Percentiles rank a stretch among this genome's conserved stretches.
These are phyloP conservation scores for Sporisorium scitamineum DNA, from an alignment of 1,284 basidiomycete genomes.

Conservation along the genomic window DNA sequence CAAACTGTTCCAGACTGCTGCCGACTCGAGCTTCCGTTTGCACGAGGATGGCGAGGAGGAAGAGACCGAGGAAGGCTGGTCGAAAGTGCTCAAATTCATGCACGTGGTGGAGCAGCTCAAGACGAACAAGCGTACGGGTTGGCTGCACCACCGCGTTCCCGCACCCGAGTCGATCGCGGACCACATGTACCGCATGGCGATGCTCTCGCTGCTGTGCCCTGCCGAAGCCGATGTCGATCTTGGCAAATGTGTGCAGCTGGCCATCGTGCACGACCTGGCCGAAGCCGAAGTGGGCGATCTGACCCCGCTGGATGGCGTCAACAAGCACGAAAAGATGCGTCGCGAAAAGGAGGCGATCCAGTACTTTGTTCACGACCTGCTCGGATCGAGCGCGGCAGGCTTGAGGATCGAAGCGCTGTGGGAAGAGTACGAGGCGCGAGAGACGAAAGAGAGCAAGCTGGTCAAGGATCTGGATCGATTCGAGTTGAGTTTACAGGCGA, in stretches of 20 bases:
- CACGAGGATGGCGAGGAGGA: slow-evolving; percentile 50
- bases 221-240: slow-evolving; percentile 73
- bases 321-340: slow-evolving; percentile 81
- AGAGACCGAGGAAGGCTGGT: slow-evolving; percentile 47
- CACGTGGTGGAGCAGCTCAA: slow-evolving; percentile 65
- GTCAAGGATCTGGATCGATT: slow-evolving; percentile 96
- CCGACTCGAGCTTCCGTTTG: slow-evolving; percentile 37
- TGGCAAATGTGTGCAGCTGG: slow-evolving; percentile 86
- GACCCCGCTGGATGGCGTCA: slow-evolving; percentile 86
- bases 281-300: slow-evolving; percentile 98
- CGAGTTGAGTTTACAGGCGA: slow-evolving; percentile 82
- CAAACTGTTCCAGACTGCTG: slow-evolving; percentile 36
- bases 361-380: slow-evolving; percentile 88
- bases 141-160: slow-evolving; percentile 64
- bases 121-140: slow-evolving; percentile 66
- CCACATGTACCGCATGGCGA: slow-evolving; percentile 97
- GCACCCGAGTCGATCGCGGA: slow-evolving; percentile 80
- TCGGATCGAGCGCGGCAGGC: slow-evolving; percentile 83
- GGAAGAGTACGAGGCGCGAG: slow-evolving; percentile 91
- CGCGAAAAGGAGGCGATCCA: slow-evolving; percentile 91
- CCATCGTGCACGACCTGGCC: slow-evolving; percentile 92
- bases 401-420: slow-evolving; percentile 82
- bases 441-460: slow-evolving; percentile 84
- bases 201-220: slow-evolving; percentile 83
- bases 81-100: slow-evolving; percentile 62